Base-by-base conservation (phyloP, 1,284 basidiomycete genomes). In the Leucoagaricus sp. region DNA sequence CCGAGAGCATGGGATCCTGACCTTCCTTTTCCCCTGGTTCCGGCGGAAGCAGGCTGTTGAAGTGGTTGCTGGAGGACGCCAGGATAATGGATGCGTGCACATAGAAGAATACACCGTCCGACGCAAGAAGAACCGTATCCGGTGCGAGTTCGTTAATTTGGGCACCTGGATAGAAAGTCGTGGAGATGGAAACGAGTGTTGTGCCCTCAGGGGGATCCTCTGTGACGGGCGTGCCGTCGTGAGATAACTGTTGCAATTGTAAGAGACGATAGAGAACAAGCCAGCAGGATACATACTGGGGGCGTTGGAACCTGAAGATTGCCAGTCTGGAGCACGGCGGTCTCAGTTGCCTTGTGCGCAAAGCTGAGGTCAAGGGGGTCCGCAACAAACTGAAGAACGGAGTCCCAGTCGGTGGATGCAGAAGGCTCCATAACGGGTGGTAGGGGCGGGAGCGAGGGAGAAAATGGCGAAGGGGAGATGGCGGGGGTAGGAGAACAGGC, bases 71-170 rank as follows among this genome's bases (percentile, higher is more conserved):
- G 6, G 87, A 88, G 4, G 70, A 72, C 2, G 66, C 64, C 34
- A 84, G 72, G 31, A 89, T 73, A 46, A 77, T 58, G 45, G 78
- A 70, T 0, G 72, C 72, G 65, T 87, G 84, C 12, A 84, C 81
- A 61, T 86, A 86, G 74, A 89, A 92, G 70, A 90, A 91, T 38
- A 92, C 89, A 6, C 80, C 79, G 65, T 92, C 89, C 17, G 83
- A 79, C 2, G 89, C 84, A 58, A 90, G 72, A 50, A 91, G 70
- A 61, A 87, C 77, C 51, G 84, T 64, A 67, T 91, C 86, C 2
- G 87, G 82, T 0, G 78, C 74, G 13, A 77, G 67, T 0, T 79
- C 62, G 34, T 81, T 75, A 58, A 81, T 80, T 49, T 83, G 81
- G 7, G 87, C 83, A 29, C 79, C 83, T 2, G 89, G 87, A 66